Base-by-base conservation (phyloP, 805 yeast genomes). In the Candida morakotiae region DNA sequence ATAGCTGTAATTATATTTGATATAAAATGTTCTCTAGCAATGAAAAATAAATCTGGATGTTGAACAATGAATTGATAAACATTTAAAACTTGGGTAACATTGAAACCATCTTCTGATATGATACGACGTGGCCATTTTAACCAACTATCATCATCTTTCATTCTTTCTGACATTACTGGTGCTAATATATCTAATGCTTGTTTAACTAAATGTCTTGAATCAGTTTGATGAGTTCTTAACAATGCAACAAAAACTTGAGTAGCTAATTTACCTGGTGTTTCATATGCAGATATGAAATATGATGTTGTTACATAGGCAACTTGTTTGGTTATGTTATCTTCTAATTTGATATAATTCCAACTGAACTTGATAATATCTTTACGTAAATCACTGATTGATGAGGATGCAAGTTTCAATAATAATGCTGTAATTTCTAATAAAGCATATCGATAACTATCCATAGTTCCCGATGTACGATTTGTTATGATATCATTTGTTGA, bases 41-140 rank as follows among this genome's bases (percentile, higher is more conserved):
- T 79, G 52, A 76, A 91, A 58, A 93, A 93, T 35, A 87, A 63
- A 41, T 83, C 91, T 0, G 94, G 77, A 48, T 93, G 95, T 35
- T 81, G 83, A 23, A 87, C 87, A 58, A 93, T 77, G 49, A 91
- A 87, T 53, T 87, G 95, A 48, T 87, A 93, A 9, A 93, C 84
- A 42, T 86, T 84, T 42, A 86, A 66, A 26, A 89, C 96, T 52
- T 87, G 96, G 2, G 82, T 77, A 3, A 87, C 88, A 50, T 79
- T 87, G 53, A 81, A 84, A 0, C 93, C 91, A 52, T 88, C 95
- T 53, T 94, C 98, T 2, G 89, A 81, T 10, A 93, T 69, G 2
- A 91, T 93, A 36, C 97, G 73, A 46, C 97, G 79, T 0, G 96
- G 95, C 89, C 96, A 88, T 47, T 86, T 89, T 35, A 93, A 75